phyloP scores from a whole-genome alignment of 2,329 filamentous ascomycete species.

The Hypomyces rosellus region DNA sequence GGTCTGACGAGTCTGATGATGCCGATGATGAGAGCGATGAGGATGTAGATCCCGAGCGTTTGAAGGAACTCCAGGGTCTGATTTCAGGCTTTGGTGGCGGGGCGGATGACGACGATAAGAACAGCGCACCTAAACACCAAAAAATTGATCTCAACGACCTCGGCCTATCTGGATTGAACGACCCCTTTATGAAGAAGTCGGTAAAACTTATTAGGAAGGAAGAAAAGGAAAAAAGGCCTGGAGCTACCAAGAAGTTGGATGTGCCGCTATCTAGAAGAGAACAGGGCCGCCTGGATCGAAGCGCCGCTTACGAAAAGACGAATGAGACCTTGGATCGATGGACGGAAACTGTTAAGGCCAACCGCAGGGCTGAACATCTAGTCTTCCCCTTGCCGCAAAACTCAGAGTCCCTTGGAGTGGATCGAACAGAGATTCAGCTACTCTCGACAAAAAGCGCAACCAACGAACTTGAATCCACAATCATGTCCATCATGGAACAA shows the following conservation, averaged over 20 bases:
- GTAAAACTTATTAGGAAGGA: conserved; percentile 68
- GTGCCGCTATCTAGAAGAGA: conserved; percentile 80
- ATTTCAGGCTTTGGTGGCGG: conserved; percentile 64
- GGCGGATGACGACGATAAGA: conserved; percentile 44
- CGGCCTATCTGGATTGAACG: conserved; percentile 61
- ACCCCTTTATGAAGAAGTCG: conserved; percentile 70
- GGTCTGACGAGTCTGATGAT: conserved; percentile 31
- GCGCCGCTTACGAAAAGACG: conserved; percentile 80
- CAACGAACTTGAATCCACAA: conserved; percentile 78
- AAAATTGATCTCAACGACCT: conserved; percentile 74
- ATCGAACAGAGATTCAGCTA: conserved; percentile 59
- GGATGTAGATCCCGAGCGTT: conserved; percentile 45
- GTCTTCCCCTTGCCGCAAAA: conserved; percentile 78
- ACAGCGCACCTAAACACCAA: conserved; percentile 47
- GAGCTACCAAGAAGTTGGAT: conserved; percentile 61
- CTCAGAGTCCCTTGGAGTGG: conserved; percentile 53
- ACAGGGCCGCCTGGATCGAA: conserved; percentile 77
- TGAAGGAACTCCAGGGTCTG: conserved; percentile 61
- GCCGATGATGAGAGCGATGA: conserved; percentile 45
- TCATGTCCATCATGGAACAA: conserved; percentile 83
- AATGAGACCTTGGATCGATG: conserved; percentile 87
- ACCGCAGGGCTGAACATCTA: conserved; percentile 84
- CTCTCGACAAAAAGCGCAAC: conserved; percentile 57
- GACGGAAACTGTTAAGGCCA: conserved; percentile 92
- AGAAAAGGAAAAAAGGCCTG: conserved; percentile 41